These are phyloP conservation scores for Vitis hybrid DNA, from an alignment of 177 flowering plant species.

Conservation along the genomic window DNA sequence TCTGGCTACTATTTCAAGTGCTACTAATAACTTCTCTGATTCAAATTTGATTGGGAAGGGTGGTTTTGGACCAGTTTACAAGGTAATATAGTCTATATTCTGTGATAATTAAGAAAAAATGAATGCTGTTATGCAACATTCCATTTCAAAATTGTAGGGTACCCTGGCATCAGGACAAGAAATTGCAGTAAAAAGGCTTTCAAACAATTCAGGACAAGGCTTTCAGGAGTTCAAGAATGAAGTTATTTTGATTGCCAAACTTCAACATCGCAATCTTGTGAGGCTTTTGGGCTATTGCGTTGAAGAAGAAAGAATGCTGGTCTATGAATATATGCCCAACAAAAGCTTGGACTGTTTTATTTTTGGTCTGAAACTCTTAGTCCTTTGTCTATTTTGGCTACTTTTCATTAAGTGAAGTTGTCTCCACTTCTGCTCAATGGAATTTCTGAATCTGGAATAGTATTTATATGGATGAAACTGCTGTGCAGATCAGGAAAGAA, in stretches of 20 bases:
- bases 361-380: constrained; percentile 8
- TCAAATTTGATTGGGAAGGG: constrained; percentile 32
- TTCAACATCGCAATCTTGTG: constrained; percentile 40
- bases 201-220: constrained; percentile 6
- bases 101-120: background rate
- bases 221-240: constrained; percentile 12
- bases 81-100: constrained; percentile 14
- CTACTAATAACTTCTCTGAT: constrained; percentile 28
- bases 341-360: constrained; percentile 18
- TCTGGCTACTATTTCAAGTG: constrained; percentile 12
- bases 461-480: background rate
- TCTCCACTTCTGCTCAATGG: background rate
- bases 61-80: constrained; percentile 36
- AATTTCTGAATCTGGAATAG: background rate
- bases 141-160: background rate
- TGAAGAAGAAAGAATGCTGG: constrained; percentile 24
- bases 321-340: constrained; percentile 31
- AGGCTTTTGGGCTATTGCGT: constrained; percentile 32
- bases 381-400: no score
- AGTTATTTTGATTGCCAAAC: constrained; percentile 25
- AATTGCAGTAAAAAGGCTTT: constrained; percentile 12
- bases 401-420: background rate
- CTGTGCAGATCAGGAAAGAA: background rate
- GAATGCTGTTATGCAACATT: no score
- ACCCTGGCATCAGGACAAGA: constrained; percentile 1